Evolutionary conservation across 176 grass and related monocot species (phyloP).

Genomic region (Oryza brachyantha): DNA sequence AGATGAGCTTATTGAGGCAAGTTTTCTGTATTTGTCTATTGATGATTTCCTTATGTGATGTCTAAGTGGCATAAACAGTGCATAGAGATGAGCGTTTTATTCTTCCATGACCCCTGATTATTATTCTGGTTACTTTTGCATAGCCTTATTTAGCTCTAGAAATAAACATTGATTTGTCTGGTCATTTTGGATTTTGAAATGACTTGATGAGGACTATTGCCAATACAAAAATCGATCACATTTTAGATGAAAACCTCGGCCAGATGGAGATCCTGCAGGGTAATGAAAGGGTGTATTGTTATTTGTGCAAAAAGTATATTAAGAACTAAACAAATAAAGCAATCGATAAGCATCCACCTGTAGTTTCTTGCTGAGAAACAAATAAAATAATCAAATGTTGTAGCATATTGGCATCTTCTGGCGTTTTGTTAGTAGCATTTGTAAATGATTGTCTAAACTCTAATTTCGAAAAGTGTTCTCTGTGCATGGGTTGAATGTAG

Average conservation of each 20-base stretch:
- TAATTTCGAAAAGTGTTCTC: neutral
- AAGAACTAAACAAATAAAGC: neutral
- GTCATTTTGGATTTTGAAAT: constrained; percentile 4
- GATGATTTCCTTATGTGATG: constrained; percentile 1
- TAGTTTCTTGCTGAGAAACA: neutral
- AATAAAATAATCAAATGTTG: neutral
- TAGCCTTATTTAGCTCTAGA: neutral
- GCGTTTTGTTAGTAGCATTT: neutral
- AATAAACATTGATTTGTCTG: neutral
- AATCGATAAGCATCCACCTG: neutral
- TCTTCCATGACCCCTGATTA: neutral
- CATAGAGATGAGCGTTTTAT: constrained; percentile 13
- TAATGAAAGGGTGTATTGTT: neutral
- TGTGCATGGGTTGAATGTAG: neutral
- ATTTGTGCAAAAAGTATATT: neutral
- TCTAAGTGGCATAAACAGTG: neutral
- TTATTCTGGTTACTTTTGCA: neutral
- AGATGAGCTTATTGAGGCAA: constrained; percentile 98
- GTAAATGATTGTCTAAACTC: neutral
- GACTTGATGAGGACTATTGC: neutral
- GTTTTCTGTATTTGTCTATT: constrained; percentile 27
- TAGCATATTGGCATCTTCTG: neutral
- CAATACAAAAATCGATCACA: neutral
- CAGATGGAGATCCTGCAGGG: neutral
- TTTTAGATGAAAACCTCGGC: neutral